phyloP scores from a whole-genome alignment of 305 asterid genomes.

The Fraxinus platypoda region DNA sequence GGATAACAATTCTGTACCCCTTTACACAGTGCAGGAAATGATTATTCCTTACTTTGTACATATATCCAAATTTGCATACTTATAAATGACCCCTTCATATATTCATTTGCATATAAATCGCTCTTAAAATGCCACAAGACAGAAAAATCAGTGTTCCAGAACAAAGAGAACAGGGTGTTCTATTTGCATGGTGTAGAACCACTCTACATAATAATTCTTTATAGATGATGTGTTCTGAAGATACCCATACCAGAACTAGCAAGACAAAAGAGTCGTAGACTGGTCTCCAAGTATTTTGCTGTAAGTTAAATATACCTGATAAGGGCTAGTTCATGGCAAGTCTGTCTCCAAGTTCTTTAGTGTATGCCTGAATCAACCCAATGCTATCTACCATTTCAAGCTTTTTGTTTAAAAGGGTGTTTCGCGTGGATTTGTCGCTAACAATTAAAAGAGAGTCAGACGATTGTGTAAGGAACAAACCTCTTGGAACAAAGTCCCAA shows the following conservation, averaged over 20 bases:
- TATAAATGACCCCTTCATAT: not conserved
- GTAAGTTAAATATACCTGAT: conserved; percentile 10
- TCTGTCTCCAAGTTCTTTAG: conserved; percentile 27
- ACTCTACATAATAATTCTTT: conserved; percentile 3
- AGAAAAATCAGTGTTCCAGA: not conserved
- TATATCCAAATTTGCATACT: not conserved
- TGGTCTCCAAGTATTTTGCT: not conserved
- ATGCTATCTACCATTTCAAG: conserved; percentile 53
- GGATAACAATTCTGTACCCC: not conserved
- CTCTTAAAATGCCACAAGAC: not conserved
- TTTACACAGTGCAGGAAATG: not conserved
- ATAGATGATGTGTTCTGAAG: not conserved
- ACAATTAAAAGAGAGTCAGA: too few species aligned
- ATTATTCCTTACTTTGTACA: not conserved
- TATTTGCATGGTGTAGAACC: conserved; percentile 3
- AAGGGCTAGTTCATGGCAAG: conserved; percentile 27
- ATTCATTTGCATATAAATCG: not conserved
- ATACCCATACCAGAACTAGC: conserved; percentile 2
- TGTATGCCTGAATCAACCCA: conserved; percentile 34
- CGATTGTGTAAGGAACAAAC: too few species aligned
- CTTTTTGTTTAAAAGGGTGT: conserved; percentile 63
- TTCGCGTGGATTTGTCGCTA: too few species aligned
- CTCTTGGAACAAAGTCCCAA: too few species aligned
- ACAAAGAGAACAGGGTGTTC: not conserved
- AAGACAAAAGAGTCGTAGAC: not conserved